Evolutionary conservation across 2,329 filamentous ascomycete genomes (phyloP).

Genomic region (Pseudogymnoascus sp.): DNA sequence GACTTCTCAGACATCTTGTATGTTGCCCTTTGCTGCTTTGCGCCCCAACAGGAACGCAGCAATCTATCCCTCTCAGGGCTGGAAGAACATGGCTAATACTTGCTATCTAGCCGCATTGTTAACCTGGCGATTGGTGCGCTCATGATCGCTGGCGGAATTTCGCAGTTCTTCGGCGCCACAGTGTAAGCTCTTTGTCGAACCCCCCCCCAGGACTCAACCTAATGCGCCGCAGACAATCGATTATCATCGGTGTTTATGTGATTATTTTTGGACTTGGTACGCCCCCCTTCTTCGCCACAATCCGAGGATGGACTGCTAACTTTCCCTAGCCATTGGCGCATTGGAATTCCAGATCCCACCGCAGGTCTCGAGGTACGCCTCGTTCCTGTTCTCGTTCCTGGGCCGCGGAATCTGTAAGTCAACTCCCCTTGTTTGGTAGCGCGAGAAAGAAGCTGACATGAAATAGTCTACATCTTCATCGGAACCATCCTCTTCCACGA

Average conservation of each 20-base stretch:
- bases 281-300: constrained; percentile 25
- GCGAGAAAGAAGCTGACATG: constrained; percentile 17
- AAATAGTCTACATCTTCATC: constrained; percentile 87
- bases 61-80: constrained; percentile 7
- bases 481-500: constrained; percentile 75
- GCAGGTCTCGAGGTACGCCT: constrained; percentile 86
- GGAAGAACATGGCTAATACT: constrained; percentile 24
- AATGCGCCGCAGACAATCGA: constrained; percentile 47
- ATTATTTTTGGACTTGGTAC: constrained; percentile 83
- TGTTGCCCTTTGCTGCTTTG: constrained; percentile 32
- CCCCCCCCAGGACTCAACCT: background rate
- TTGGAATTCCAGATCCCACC: constrained; percentile 90
- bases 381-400: constrained; percentile 96
- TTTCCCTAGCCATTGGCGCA: background rate
- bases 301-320: background rate
- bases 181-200: background rate
- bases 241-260: constrained; percentile 80
- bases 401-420: constrained; percentile 85
- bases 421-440: background rate
- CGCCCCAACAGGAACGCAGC: constrained; percentile 15
- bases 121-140: constrained; percentile 83
- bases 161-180: constrained; percentile 55
- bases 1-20: constrained; percentile 91
- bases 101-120: constrained; percentile 68
- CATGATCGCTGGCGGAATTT: constrained; percentile 78